These are phyloP conservation scores for Pascua sp. DNA, from an alignment of 1,284 basidiomycete species.

Conservation along the genomic window DNA sequence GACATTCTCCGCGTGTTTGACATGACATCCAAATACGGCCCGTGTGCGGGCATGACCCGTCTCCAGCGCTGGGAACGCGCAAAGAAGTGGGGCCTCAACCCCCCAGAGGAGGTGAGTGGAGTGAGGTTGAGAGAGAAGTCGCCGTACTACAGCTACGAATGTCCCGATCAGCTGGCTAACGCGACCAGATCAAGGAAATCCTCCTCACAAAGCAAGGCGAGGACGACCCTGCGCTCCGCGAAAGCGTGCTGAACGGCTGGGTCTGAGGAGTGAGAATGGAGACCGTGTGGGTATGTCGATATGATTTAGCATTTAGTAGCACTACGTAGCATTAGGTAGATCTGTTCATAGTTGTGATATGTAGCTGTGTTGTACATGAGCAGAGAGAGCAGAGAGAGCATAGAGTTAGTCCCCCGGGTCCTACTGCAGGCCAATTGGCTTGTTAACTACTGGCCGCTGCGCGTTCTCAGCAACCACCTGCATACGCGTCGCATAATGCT, in stretches of 20 bases:
- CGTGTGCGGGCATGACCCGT: conserved; percentile 75
- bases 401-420: too few relatives aligned
- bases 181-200: conserved; percentile 66
- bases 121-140: background rate
- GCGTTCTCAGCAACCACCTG: too few relatives aligned
- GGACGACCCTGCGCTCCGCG: conserved; percentile 52
- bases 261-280: conserved; percentile 15
- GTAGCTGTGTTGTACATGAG: too few relatives aligned
- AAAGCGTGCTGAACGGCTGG: conserved; percentile 55
- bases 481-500: too few relatives aligned
- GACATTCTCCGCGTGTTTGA: conserved; percentile 78
- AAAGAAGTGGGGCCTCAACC: conserved; percentile 70
- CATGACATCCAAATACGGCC: conserved; percentile 77
- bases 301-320: too few relatives aligned
- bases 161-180: background rate
- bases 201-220: conserved; percentile 59
- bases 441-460: too few relatives aligned
- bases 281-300: too few relatives aligned
- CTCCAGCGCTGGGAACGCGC: conserved; percentile 88
- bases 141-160: background rate
- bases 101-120: conserved; percentile 69
- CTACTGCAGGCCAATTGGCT: too few relatives aligned
- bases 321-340: too few relatives aligned
- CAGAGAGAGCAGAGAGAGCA: too few relatives aligned
- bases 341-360: too few relatives aligned